These are phyloP conservation scores for Rhodotorula mucilaginosa DNA, from an alignment of 1,284 basidiomycete genomes.

Conservation along the genomic window DNA sequence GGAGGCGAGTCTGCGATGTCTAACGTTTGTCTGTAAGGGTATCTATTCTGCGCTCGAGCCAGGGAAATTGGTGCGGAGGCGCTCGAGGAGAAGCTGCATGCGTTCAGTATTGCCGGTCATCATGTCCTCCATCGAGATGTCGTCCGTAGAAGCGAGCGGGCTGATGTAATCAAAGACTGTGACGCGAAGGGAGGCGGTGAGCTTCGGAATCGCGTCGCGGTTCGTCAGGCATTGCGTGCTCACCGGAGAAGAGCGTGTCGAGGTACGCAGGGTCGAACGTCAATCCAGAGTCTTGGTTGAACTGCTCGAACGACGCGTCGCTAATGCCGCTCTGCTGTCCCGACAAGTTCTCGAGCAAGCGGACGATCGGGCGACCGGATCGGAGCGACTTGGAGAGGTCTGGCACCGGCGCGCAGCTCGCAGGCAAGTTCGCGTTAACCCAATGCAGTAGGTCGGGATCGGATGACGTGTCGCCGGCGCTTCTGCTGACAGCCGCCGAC, in stretches of 20 bases:
- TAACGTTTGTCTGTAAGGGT: not conserved
- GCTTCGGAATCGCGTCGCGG: not conserved
- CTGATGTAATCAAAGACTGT: conserved; percentile 36
- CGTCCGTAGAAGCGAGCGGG: conserved; percentile 56
- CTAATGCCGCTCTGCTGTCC: conserved; percentile 40
- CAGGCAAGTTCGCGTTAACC: conserved; percentile 78
- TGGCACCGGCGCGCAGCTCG: conserved; percentile 61
- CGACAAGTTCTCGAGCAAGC: conserved; percentile 50
- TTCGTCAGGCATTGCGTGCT: conserved; percentile 69
- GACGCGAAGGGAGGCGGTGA: not conserved
- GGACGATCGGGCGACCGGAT: conserved; percentile 56
- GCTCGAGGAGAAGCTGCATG: conserved; percentile 70
- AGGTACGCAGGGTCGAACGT: conserved; percentile 52
- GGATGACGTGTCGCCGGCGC: conserved; percentile 1
- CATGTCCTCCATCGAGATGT: conserved; percentile 85
- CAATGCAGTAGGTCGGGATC: conserved; percentile 65
- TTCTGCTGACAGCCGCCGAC: not conserved
- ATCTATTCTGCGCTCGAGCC: not conserved
- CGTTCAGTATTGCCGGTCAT: conserved; percentile 73
- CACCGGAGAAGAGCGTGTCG: conserved; percentile 75
- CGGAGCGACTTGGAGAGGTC: conserved; percentile 54
- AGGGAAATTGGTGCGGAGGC: conserved; percentile 45
- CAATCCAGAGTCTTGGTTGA: conserved; percentile 24
- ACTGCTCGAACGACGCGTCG: conserved; percentile 37
- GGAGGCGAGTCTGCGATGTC: not conserved